These are phyloP conservation scores for Exserohilum turcica DNA, from an alignment of 2,329 filamentous ascomycete species.

Conservation along the genomic window DNA sequence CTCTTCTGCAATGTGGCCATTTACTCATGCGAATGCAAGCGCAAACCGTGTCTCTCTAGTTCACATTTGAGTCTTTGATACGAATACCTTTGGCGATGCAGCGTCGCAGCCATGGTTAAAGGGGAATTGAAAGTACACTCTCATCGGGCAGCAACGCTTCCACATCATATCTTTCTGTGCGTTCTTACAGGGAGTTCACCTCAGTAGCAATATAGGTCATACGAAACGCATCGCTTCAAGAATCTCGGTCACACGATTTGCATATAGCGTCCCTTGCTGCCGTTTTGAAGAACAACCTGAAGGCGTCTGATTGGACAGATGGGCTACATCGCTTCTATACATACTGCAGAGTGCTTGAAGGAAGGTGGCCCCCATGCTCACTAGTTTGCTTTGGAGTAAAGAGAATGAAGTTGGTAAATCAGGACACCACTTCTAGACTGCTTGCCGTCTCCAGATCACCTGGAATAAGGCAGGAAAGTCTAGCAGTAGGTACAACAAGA, in stretches of 20 bases:
- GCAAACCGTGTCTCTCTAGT: too few relatives aligned
- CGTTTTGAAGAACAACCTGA: not conserved
- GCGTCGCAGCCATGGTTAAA: not conserved
- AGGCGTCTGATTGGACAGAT: conserved; percentile 1
- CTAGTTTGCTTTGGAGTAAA: not conserved
- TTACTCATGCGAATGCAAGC: not conserved
- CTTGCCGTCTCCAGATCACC: not conserved
- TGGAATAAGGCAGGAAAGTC: not conserved
- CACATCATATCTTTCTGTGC: not conserved
- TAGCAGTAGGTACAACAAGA: conserved; percentile 1
- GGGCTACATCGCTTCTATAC: not conserved
- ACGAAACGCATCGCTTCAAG: not conserved
- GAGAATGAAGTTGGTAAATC: not conserved
- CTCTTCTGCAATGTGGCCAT: not conserved
- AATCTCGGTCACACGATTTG: not conserved
- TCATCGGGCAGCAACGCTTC: not conserved
- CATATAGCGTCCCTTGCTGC: not conserved
- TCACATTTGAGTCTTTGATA: too few relatives aligned
- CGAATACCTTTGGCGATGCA: not conserved
- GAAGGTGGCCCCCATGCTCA: not conserved
- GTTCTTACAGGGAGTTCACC: not conserved
- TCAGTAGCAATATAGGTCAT: not conserved
- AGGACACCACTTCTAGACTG: not conserved
- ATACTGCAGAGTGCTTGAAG: not conserved
- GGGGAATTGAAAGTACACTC: not conserved